Base-by-base conservation (phyloP, 2,329 filamentous ascomycete species). In the Diaporthe sp. region DNA sequence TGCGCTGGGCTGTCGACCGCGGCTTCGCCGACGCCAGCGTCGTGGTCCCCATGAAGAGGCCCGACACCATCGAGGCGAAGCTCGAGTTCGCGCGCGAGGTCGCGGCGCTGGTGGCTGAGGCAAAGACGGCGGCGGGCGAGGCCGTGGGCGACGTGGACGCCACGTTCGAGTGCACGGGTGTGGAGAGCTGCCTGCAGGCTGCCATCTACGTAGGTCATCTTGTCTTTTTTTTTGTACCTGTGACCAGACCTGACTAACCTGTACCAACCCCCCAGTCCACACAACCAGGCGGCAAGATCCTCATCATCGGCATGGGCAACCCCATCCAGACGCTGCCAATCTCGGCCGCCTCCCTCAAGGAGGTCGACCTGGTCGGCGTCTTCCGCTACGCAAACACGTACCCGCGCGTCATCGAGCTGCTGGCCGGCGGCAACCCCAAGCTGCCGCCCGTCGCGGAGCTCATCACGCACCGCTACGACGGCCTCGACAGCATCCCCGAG, bases 301-400 rank as follows among this genome's bases (percentile, higher is more conserved):
- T 94, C 83, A 87, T 94, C 28, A 92, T 95, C 62, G 93, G 93
- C 75, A 94, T 95, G 92, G 93, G 93, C 70, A 92, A 88, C 13
- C 93, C 93, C 1, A 87, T 94, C 65, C 92, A 94, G 80, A 94
- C 91, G 0, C 85, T 95, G 15, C 92, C 92, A 57, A 89, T 95
- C 72, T 93, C 91, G 2, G 91, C 91, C 4, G 92, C 93, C 5
- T 90, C 93, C 9, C 87, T 93, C 7, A 89, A 92, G 71, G 93
- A 95, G 82, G 90, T 94, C 73, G 92, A 94, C 80, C 88, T 94
- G n/a, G 83, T 93, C 28, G 92, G 92, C 37, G 91, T 93, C 55
- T 94, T 94, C 84, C 88, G 93, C 74, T 94, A 94, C 79, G 92
- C 92, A n/a, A 92, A 95, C 84, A 94, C 93, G 0, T 96, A 96